Evolutionary conservation across 305 asterid species (phyloP).

Genomic region (Fraxinus xanthoxyloides): DNA sequence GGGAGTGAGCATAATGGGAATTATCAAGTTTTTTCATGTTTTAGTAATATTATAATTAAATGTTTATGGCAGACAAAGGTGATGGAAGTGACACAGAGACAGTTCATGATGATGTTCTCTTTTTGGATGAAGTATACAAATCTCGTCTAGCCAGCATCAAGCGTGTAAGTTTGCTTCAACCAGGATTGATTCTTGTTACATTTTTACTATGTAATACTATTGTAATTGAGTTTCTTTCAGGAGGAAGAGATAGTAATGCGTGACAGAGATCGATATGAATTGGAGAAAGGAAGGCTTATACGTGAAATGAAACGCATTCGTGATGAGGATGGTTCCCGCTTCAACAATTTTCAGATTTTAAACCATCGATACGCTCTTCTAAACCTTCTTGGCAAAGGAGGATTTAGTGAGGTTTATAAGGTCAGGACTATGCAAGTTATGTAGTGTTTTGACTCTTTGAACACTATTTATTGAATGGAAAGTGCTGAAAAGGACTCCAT

Average conservation of each 20-base stretch:
- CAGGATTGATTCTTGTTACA: not conserved
- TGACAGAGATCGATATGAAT: constrained; percentile 90
- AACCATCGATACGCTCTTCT: constrained; percentile 92
- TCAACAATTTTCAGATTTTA: constrained; percentile 92
- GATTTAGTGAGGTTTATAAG: constrained; percentile 98
- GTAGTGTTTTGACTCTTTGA: constrained; percentile 9
- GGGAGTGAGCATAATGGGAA: not conserved
- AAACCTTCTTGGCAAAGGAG: constrained; percentile 97
- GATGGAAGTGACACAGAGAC: constrained; percentile 69
- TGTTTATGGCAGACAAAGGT: constrained; percentile 61
- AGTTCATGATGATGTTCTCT: constrained; percentile 58
- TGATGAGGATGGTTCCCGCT: constrained; percentile 96
- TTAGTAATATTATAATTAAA: constrained; percentile 10
- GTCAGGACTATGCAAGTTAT: constrained; percentile 32
- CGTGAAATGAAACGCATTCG: constrained; percentile 98
- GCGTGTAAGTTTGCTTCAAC: constrained; percentile 54
- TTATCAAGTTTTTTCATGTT: not conserved
- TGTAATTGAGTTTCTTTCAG: constrained; percentile 36
- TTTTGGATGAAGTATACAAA: constrained; percentile 84
- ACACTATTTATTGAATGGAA: constrained; percentile 6
- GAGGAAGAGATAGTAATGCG: constrained; percentile 91
- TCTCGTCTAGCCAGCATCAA: constrained; percentile 91
- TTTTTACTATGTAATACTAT: constrained; percentile 16
- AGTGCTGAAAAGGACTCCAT: constrained; percentile 3
- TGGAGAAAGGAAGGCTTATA: constrained; percentile 91